phyloP scores from a whole-genome alignment of 2,329 filamentous ascomycete species.

The Chaetoscypha palmicola region DNA sequence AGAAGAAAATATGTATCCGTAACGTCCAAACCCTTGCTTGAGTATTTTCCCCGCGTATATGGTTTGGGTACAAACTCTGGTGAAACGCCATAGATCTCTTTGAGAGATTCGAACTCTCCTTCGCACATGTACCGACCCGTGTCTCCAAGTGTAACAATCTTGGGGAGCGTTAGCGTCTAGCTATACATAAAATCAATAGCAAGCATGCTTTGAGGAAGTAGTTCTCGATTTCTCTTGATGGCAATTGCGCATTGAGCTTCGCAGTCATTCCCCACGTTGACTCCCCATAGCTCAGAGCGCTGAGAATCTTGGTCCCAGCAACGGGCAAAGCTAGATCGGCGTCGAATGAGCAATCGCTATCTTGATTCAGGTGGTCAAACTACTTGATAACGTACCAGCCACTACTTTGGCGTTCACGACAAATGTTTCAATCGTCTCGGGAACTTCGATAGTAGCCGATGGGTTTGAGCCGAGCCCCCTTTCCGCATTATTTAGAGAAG shows the following conservation, averaged over 20 bases:
- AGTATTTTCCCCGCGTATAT: constrained; percentile 7
- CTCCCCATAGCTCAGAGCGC: not conserved
- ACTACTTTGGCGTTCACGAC: too few relatives aligned
- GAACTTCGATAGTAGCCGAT: too few relatives aligned
- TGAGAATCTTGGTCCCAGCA: not conserved
- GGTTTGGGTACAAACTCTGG: constrained; percentile 5
- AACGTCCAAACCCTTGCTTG: not conserved
- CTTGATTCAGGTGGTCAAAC: too few relatives aligned
- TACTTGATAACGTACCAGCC: too few relatives aligned
- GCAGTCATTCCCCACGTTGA: not conserved
- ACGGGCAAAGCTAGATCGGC: too few relatives aligned
- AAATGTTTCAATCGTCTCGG: too few relatives aligned
- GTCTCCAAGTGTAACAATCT: not conserved
- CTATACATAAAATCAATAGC: not conserved
- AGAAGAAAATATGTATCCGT: constrained; percentile 22
- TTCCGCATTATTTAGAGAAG: too few relatives aligned
- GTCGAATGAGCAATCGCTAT: too few relatives aligned
- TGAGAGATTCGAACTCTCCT: constrained; percentile 9
- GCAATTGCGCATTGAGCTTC: not conserved
- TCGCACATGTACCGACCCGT: constrained; percentile 4
- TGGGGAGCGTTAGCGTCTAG: not conserved
- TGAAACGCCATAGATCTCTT: constrained; percentile 2
- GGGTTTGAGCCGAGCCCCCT: too few relatives aligned
- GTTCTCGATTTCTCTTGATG: not conserved
- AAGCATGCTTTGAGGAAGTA: not conserved